Conservation (phyloP, 2,329 filamentous ascomycete genomes). For the Fusarium bactridioides region DNA sequence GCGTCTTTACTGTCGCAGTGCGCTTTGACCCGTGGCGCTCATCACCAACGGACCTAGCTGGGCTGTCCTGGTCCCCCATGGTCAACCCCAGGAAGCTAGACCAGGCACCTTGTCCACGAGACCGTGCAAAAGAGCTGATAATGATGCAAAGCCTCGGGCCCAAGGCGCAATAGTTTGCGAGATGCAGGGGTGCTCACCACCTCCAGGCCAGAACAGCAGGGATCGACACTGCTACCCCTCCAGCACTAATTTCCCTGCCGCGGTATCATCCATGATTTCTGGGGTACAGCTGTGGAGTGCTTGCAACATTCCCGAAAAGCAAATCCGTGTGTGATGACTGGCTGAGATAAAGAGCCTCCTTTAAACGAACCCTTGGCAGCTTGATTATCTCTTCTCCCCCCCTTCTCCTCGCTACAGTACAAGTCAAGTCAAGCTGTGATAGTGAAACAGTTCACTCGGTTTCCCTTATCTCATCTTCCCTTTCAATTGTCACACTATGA, state of each 20-base stretch:
- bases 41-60: background rate
- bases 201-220: background rate
- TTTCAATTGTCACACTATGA: slow-evolving; percentile 42
- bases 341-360: slow-evolving; percentile 11
- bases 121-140: background rate
- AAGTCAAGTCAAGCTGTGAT: background rate
- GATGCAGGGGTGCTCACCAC: slow-evolving; percentile 11
- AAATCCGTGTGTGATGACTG: slow-evolving; percentile 14
- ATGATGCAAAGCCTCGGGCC: slow-evolving; percentile 13
- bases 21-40: slow-evolving; percentile 13
- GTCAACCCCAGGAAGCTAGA: background rate
- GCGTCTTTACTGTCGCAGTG: background rate
- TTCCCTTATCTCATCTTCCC: background rate
- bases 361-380: background rate
- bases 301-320: background rate
- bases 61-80: background rate
- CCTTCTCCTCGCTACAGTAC: background rate
- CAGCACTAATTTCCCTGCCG: slow-evolving; percentile 16
- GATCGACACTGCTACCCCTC: background rate
- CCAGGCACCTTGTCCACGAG: background rate
- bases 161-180: slow-evolving; percentile 27
- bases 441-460: background rate
- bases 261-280: background rate
- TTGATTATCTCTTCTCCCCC: background rate
- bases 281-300: slow-evolving; percentile 18